Evolutionary conservation across 2,329 filamentous ascomycete species (phyloP), one percentile per base, ranked within the genome.

Genomic region (Trichophyton simii): DNA sequence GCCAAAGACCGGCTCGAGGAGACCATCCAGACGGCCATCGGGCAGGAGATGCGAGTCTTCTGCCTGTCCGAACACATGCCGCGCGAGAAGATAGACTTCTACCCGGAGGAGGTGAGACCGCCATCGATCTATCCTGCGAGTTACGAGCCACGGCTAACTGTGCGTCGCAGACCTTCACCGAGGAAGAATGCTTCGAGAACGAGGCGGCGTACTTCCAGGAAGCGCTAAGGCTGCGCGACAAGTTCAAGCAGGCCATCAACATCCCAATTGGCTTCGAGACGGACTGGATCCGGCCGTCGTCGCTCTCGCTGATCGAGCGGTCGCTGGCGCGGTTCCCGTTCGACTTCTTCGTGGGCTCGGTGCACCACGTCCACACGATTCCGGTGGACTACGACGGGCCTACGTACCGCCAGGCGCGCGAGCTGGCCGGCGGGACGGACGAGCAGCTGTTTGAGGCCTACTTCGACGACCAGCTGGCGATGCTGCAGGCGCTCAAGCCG

Each of bases 1-100:
- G 94, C 94, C 58, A 85, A 87, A 71, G 85, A 95, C 72, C 82
- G 84, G 20, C 82, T 99, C 8, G 92, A 97, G 73, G 86, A 90
- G 66, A 83, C 97, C 57, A 79, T 97, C 67, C 82, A 86, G 70
- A 82, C 85, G 11, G 92, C 92, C 66, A 89, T 97, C 67, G 75
- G 80, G 57, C 81, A 87, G 64, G 86, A 87, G 50, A 94, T 95
- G 82, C 83, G 85, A 64, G 87, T 87, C 20, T 91, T 96, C 71
- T 90, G 87, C 22, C 76, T 99, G 62, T 96, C 91, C 0, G 94
- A 99, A 76, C 94, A 99, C 75, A 97, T 99, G 84, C 91, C 92
- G 6, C 87, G 92, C 38, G 83, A 84, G 55, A 77, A 84, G 58
- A 78, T 82, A 62, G 92, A 99, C 75, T 81, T 95, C 60, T 99